Conservation (phyloP, 1,284 basidiomycete genomes). For the Microbotryomycetes sp. region DNA sequence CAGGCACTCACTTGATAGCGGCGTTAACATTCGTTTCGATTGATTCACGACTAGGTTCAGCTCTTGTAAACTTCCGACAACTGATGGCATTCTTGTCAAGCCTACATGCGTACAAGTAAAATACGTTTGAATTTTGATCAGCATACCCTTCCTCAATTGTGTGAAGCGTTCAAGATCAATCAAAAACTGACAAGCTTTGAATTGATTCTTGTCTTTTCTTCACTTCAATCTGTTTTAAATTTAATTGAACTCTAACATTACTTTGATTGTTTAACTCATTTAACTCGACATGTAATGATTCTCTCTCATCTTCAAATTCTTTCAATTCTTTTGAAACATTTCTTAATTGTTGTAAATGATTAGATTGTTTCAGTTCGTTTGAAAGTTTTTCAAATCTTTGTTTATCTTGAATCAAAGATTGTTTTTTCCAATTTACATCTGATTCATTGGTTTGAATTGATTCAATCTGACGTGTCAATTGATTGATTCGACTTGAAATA, state of each 20-base stretch:
- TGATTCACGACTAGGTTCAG: constrained; percentile 17
- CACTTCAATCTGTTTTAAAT: constrained; percentile 65
- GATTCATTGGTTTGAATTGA: constrained; percentile 47
- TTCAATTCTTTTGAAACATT: constrained; percentile 55
- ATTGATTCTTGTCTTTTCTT: constrained; percentile 60
- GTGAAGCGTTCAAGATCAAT: not conserved
- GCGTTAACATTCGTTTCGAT: constrained; percentile 33
- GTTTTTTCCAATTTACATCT: constrained; percentile 49
- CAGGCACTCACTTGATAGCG: constrained; percentile 17
- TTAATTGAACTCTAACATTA: constrained; percentile 71
- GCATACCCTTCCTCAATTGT: constrained; percentile 19
- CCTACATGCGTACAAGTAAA: constrained; percentile 45
- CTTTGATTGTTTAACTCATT: constrained; percentile 69
- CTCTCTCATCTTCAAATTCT: constrained; percentile 62
- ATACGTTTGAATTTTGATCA: not conserved
- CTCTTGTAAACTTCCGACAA: constrained; percentile 53
- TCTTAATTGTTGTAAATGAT: constrained; percentile 63
- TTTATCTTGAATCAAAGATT: constrained; percentile 53
- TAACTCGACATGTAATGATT: constrained; percentile 66
- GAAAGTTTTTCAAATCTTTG: constrained; percentile 55
- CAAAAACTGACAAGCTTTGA: constrained; percentile 55
- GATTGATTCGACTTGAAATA: constrained; percentile 34
- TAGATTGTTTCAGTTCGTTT: constrained; percentile 54
- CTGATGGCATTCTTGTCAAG: constrained; percentile 56
- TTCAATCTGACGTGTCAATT: constrained; percentile 44